A percentile compares a stretch with the other conserved stretches of the same genome.
Conservation (phyloP, 495 filamentous ascomycete genomes). For the Daldinia vernicosa region DNA sequence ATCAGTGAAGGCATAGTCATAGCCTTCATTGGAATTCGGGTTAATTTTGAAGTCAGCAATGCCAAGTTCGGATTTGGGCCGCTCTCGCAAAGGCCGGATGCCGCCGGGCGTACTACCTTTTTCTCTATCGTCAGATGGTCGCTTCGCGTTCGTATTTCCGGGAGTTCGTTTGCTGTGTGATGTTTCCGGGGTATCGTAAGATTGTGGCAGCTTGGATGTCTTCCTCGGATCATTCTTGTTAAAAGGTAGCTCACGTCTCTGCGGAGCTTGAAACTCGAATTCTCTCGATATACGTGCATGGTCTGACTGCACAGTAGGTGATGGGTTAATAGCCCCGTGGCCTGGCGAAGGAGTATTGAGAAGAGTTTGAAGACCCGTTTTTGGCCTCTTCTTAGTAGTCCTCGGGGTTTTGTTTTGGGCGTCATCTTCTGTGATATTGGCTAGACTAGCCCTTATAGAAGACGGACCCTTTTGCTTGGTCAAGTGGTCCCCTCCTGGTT, state of each 20-base stretch:
- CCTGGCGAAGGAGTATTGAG: conserved; percentile 40
- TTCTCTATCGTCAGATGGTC: conserved; percentile 41
- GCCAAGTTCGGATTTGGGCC: conserved; percentile 60
- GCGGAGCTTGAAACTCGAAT: conserved; percentile 22
- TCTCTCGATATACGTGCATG: conserved; percentile 20
- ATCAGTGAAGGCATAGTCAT: conserved; percentile 76
- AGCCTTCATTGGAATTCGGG: conserved; percentile 73
- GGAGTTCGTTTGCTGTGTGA: not conserved
- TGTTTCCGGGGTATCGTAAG: not conserved
- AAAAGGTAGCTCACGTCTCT: conserved; percentile 34
- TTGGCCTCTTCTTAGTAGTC: conserved; percentile 9
- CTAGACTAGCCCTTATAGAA: conserved; percentile 6
- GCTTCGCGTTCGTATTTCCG: not conserved
- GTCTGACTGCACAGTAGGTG: not conserved
- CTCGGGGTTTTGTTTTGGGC: conserved; percentile 14
- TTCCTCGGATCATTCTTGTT: conserved; percentile 18
- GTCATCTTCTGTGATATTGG: conserved; percentile 26
- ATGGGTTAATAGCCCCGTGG: conserved; percentile 16
- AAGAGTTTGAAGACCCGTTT: conserved; percentile 20
- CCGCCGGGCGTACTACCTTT: not conserved
- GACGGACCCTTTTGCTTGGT: conserved; percentile 1
- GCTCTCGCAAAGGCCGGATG: conserved; percentile 56
- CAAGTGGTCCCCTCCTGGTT: not conserved
- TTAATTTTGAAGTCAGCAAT: conserved; percentile 87
- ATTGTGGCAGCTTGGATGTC: not conserved